Base-by-base conservation (phyloP, 176 grass and related monocot genomes). In the Tillandsia leiboldiana region DNA sequence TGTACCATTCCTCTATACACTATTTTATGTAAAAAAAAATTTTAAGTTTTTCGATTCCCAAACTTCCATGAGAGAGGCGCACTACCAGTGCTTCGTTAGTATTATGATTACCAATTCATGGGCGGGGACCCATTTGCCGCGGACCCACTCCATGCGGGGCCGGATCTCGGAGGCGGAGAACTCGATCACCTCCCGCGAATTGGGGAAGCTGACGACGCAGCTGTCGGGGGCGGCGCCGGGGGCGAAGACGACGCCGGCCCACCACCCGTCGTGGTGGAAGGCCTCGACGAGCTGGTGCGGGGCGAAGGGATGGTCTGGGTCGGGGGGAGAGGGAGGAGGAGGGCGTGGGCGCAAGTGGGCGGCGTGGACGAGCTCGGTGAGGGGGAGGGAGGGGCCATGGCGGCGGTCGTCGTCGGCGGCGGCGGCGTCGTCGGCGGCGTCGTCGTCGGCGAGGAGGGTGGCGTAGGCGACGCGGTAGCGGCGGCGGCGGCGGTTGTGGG, bases 201-300 rank as follows among this genome's bases (percentile, higher is more conserved):
- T 63, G 50, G 89, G 89, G 75, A 92, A 85, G 54, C 77, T 74
- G 42, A 87, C 77, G 51, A 66, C 74, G 63, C 78, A 96, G 20
- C 59, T n/a, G 7, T 24, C 22, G 51, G 10, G 0, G 58, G 11
- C n/a, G 26, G 8, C 49, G 49, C 47, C 51, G 57, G 53, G 33
- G 52, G n/a, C 64, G 17, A 57, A 70, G 9, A 91, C 61, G 66
- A 91, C 70, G 23, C 89, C 85, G 0, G 79, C 72, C 89, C 89
- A 91, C 89, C 89, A 92, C 0, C 89, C 85, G 22, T 92, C 89
- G 49, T 85, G 65, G 70, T 92, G 85, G 76, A 88, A 85, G 9
- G 85, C 85, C 85, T 92, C 89, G 27, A 92, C 82, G 53, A 82
- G 64, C 63, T 88, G 72, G 79, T 83, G 67, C 2, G 29, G 4